Evolutionary conservation across 2,329 filamentous ascomycete species (phyloP).

Genomic region (Fusarium coffeatum): DNA sequence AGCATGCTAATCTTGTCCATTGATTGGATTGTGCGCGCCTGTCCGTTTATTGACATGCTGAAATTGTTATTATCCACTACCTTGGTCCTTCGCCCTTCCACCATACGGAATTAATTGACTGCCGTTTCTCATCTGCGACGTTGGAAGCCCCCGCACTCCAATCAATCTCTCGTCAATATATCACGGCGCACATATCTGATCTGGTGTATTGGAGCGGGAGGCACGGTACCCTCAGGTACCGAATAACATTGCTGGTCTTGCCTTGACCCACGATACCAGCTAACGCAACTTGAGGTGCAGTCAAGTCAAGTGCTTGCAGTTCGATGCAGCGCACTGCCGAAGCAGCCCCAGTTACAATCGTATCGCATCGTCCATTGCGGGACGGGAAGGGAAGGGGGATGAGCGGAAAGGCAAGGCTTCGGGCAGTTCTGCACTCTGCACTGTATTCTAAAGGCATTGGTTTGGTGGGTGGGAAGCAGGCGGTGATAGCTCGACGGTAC

Average conservation of each 20-base stretch:
- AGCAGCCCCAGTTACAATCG: conserved; percentile 25
- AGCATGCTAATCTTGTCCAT: conserved; percentile 16
- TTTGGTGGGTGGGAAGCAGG: conserved; percentile 31
- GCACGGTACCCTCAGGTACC: background rate
- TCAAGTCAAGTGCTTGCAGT: conserved; percentile 30
- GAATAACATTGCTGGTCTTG: background rate
- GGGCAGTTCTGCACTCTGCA: conserved; percentile 3
- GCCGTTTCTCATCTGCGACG: conserved; percentile 41
- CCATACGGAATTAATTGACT: conserved; percentile 15
- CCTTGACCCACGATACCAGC: background rate
- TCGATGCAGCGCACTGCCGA: conserved; percentile 36
- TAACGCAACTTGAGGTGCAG: conserved; percentile 25
- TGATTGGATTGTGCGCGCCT: conserved; percentile 40
- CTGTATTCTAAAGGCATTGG: conserved; percentile 4
- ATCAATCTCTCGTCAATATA: conserved; percentile 31
- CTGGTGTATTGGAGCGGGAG: conserved; percentile 4
- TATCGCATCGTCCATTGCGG: conserved; percentile 27
- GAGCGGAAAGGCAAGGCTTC: conserved; percentile 27
- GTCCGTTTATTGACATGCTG: conserved; percentile 46
- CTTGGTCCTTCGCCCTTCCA: conserved; percentile 22
- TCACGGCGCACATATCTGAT: conserved; percentile 33
- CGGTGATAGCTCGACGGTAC: conserved; percentile 23
- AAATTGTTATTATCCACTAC: conserved; percentile 47
- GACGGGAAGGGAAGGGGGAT: conserved; percentile 26
- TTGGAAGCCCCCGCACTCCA: conserved; percentile 30